phyloP scores from a whole-genome alignment of 1,284 basidiomycete species.

The Wallemia hederae region DNA sequence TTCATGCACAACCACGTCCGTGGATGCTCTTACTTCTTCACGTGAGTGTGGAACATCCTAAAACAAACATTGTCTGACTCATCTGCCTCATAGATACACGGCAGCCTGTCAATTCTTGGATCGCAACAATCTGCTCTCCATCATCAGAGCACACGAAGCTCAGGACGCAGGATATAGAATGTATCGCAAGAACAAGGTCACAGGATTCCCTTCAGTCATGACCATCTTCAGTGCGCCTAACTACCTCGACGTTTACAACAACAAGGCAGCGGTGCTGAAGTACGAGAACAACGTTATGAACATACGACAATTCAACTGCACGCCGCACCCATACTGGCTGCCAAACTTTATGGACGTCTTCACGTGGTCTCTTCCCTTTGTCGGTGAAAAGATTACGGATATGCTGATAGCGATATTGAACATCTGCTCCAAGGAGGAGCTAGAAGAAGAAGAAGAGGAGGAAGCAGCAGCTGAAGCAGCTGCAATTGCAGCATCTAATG shows the following conservation, averaged over 20 bases:
- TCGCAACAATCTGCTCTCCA: constrained; percentile 71
- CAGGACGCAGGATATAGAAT: constrained; percentile 92
- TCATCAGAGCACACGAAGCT: constrained; percentile 80
- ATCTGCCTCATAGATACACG: constrained; percentile 32
- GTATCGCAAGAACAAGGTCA: constrained; percentile 88
- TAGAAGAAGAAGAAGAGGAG: constrained; percentile 57
- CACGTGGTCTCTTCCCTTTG: constrained; percentile 95
- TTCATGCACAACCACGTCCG: constrained; percentile 81
- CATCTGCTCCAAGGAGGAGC: constrained; percentile 76
- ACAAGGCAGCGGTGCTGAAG: constrained; percentile 85
- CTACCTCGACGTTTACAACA: constrained; percentile 86
- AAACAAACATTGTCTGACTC: neutral
- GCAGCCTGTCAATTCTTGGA: constrained; percentile 82
- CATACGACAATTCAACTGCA: constrained; percentile 78
- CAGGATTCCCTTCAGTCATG: constrained; percentile 57
- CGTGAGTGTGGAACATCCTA: constrained; percentile 24
- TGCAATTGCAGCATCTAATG: constrained; percentile 1
- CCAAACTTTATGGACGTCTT: constrained; percentile 99
- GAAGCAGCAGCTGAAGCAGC: constrained; percentile 9
- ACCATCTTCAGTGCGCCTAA: constrained; percentile 89
- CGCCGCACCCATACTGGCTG: constrained; percentile 82
- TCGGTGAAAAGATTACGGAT: constrained; percentile 90
- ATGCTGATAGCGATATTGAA: constrained; percentile 87
- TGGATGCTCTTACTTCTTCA: constrained; percentile 90
- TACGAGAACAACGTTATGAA: constrained; percentile 94